A percentile compares a stretch with the other conserved stretches of the same genome.
Evolutionary conservation across 208 protist genomes (phyloP).

Genomic region (Porcisia hertigi): DNA sequence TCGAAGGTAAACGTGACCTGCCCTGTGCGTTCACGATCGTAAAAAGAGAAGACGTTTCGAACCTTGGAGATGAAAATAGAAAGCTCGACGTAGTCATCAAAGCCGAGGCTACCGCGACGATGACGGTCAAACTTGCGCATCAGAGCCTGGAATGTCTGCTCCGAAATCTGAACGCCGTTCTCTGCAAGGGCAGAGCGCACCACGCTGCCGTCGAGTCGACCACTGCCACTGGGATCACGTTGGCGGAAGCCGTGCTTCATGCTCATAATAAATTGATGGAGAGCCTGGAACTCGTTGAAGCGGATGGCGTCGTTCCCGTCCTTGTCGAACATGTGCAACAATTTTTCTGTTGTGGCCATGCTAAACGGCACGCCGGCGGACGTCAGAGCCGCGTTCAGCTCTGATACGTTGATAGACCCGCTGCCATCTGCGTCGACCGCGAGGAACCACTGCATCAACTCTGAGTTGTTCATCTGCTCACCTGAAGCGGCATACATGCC

Average conservation of each 20-base stretch:
- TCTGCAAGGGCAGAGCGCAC: conserved; percentile 60
- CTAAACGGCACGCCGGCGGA: conserved; percentile 64
- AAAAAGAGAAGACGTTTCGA: conserved; percentile 72
- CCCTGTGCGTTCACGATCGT: conserved; percentile 66
- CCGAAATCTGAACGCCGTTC: conserved; percentile 55
- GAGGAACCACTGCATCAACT: conserved; percentile 78
- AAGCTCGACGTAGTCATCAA: conserved; percentile 91
- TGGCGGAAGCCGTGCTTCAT: conserved; percentile 74
- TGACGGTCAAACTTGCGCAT: conserved; percentile 89
- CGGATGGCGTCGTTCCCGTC: conserved; percentile 62
- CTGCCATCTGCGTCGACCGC: conserved; percentile 71
- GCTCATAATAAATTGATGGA: conserved; percentile 73
- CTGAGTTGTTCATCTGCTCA: conserved; percentile 32
- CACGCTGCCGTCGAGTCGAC: conserved; percentile 71
- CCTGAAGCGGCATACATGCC: conserved; percentile 32
- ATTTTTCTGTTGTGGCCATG: conserved; percentile 68
- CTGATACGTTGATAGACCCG: conserved; percentile 69
- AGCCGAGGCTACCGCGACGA: conserved; percentile 66
- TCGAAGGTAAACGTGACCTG: conserved; percentile 81
- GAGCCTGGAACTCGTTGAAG: conserved; percentile 76
- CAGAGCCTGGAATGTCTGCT: conserved; percentile 79
- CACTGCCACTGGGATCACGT: conserved; percentile 54
- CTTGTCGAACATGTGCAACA: conserved; percentile 86
- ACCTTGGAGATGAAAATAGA: conserved; percentile 83
- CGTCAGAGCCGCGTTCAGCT: conserved; percentile 78